Percentiles rank a stretch among this genome's conserved stretches.
Evolutionary conservation across 2,329 filamentous ascomycete species (phyloP).

Genomic region (Trichoderma koningii): DNA sequence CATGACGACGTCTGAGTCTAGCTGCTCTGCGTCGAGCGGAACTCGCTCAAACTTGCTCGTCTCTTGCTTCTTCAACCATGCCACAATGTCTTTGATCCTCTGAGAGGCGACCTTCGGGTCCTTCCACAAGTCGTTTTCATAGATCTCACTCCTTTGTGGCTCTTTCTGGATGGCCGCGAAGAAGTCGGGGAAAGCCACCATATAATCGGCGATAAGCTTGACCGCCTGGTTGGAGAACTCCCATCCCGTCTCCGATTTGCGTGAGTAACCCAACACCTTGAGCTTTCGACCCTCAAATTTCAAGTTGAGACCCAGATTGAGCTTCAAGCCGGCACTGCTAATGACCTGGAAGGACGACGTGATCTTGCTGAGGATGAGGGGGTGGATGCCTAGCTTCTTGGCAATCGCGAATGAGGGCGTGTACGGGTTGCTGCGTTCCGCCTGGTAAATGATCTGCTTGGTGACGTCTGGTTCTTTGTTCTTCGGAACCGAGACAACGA

Average conservation of each 20-base stretch:
- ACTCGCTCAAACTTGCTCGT: constrained; percentile 92
- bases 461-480: constrained; percentile 81
- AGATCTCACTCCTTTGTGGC: constrained; percentile 80
- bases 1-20: constrained; percentile 87
- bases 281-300: constrained; percentile 96
- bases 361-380: constrained; percentile 89
- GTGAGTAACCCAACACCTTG: constrained; percentile 94
- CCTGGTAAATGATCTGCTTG: constrained; percentile 67
- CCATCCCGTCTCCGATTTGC: constrained; percentile 84
- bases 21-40: constrained; percentile 93
- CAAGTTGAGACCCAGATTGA: constrained; percentile 91
- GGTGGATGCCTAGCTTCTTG: constrained; percentile 76
- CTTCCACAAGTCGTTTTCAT: constrained; percentile 84
- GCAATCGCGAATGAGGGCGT: constrained; percentile 88
- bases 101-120: constrained; percentile 68
- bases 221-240: constrained; percentile 90
- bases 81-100: constrained; percentile 89
- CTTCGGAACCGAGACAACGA: constrained; percentile 73
- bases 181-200: constrained; percentile 93
- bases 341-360: constrained; percentile 90
- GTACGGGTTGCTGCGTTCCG: constrained; percentile 73
- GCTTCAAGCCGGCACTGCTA: constrained; percentile 72
- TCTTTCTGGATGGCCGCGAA: constrained; percentile 85
- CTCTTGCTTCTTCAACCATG: constrained; percentile 90
- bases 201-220: constrained; percentile 80